Evolutionary conservation across 176 grass and related monocot genomes (phyloP).

Genomic region (Oryza coarctata): DNA sequence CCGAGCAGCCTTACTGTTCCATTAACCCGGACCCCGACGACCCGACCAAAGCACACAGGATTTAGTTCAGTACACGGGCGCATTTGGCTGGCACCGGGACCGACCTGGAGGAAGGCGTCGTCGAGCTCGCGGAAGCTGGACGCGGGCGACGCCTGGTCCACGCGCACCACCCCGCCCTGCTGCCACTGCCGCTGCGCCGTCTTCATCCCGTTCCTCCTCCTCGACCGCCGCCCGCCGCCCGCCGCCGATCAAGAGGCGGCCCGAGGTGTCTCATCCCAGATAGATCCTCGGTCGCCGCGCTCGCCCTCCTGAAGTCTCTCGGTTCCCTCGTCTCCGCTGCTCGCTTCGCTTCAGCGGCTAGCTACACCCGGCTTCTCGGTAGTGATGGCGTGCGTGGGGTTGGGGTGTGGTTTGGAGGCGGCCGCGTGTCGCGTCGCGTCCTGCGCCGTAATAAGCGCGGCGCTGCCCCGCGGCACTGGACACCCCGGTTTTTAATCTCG

Average conservation of each 20-base stretch:
- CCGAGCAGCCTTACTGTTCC: constrained; percentile 31
- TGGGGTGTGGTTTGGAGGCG: not conserved
- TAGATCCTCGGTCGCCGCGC: not conserved
- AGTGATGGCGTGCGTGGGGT: not conserved
- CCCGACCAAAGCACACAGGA: not conserved
- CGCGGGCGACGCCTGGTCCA: constrained; percentile 61
- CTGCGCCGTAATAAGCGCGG: constrained; percentile 49
- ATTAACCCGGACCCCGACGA: not conserved
- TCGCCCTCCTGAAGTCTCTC: not conserved
- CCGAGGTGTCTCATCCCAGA: constrained; percentile 9
- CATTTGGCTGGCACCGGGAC: not conserved
- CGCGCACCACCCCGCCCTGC: constrained; percentile 48
- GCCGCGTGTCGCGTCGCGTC: constrained; percentile 48
- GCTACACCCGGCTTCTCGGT: not conserved
- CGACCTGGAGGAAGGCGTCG: constrained; percentile 88
- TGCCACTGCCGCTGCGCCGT: constrained; percentile 23
- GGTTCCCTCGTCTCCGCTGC: not conserved
- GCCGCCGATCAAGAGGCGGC: not conserved
- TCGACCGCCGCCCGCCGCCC: not conserved
- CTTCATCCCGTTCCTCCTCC: constrained; percentile 37
- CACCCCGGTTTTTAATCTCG: constrained; percentile 13
- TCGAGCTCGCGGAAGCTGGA: constrained; percentile 94
- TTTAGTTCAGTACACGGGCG: not conserved
- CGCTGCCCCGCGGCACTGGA: constrained; percentile 5
- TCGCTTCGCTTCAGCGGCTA: not conserved